A percentile compares a stretch with the other conserved stretches of the same genome.
phyloP scores from a whole-genome alignment of 2,329 filamentous ascomycete genomes.

The Sclerotinia sclerotiorum region DNA sequence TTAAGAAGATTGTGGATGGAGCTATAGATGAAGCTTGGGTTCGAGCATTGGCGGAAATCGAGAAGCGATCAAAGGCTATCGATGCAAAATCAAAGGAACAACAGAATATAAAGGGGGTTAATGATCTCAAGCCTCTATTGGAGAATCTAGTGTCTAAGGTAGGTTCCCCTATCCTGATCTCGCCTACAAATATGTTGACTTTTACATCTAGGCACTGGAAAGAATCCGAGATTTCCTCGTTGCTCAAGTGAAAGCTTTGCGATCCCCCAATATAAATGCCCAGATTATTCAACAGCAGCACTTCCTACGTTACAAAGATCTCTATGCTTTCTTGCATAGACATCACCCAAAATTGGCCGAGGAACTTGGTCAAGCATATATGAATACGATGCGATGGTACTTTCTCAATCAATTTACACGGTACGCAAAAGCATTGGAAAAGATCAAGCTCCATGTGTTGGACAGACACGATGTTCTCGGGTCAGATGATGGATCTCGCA shows the following conservation, averaged over 20 bases:
- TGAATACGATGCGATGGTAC: constrained; percentile 99
- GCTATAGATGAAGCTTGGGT: constrained; percentile 89
- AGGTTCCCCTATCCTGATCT: constrained; percentile 27
- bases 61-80: constrained; percentile 71
- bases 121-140: constrained; percentile 81
- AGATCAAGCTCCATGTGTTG: constrained; percentile 77
- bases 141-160: constrained; percentile 82
- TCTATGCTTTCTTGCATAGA: constrained; percentile 80
- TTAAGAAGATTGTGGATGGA: constrained; percentile 83
- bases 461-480: constrained; percentile 84
- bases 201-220: constrained; percentile 67
- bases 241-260: constrained; percentile 86
- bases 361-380: constrained; percentile 89
- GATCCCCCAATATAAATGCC: constrained; percentile 94
- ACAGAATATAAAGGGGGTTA: constrained; percentile 69
- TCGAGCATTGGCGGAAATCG: constrained; percentile 77
- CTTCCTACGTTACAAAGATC: constrained; percentile 83
- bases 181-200: not conserved
- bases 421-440: constrained; percentile 80
- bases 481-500: constrained; percentile 69
- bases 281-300: constrained; percentile 95
- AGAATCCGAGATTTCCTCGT: constrained; percentile 94
- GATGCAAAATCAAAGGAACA: constrained; percentile 64
- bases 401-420: constrained; percentile 88
- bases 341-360: constrained; percentile 82